Evolutionary conservation across 805 yeast genomes (phyloP), one percentile per base, ranked within the genome.

Genomic region (Yarrowia divulgata): DNA sequence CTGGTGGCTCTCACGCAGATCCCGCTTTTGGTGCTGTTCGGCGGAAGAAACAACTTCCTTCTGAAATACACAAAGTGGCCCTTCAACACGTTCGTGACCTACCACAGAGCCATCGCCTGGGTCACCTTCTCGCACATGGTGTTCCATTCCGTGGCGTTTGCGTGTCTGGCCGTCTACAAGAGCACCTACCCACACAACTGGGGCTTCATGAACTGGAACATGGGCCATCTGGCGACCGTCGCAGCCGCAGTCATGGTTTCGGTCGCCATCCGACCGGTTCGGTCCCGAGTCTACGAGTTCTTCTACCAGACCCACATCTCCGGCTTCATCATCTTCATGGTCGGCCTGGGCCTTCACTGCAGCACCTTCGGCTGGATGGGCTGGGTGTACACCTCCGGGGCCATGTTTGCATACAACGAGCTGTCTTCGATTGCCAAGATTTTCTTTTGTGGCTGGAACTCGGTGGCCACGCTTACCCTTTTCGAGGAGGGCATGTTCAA

Each of bases 281-380:
- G 68, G 3, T 43, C 45, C 3, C 39, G 57, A 2, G 57, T 19
- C 57, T 48, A 63, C n/a, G 57, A 49, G 39, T n/a, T 63, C 50
- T 63, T 63, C 50, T 49, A 63, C n/a, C 55, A 49, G 29, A 42
- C 55, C 6, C 55, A 62, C 18, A 68, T 68, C 35, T 18, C 60
- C 13, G 60, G 71, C 8, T 72, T 71, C 34, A 19, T 81, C 7
- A 70, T 81, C 5, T 87, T 88, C 75, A 79, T 89, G 68, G 80
- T 80, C 9, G 84, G 85, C 64, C 81, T 85, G 67, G 88, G 86
- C 84, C 79, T 79, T 37, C 93, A 90, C 75, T 83, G 88, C 75
- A 69, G 10, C 75, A 81, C 63, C 75, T 80, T 84, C 70, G 86
- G 86, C 0, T 85, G 86, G 84, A 81, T 81, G 75, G 82, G 80